These are phyloP conservation scores for Quercus ilex DNA, from an alignment of 306 rosid genomes.

Conservation along the genomic window DNA sequence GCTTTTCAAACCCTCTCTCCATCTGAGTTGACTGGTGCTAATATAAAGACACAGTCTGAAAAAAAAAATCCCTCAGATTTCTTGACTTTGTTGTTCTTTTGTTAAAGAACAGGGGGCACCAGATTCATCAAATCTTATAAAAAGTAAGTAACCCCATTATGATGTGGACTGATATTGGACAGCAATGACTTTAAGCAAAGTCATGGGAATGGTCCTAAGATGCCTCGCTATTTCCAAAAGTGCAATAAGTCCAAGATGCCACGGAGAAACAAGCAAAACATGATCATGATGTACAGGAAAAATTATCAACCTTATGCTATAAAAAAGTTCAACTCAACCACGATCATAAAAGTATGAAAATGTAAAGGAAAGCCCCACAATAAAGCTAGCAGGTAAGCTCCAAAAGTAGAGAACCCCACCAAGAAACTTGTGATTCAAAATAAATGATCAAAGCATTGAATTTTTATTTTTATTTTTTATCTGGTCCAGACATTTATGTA, in stretches of 20 bases:
- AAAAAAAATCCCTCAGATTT: neutral
- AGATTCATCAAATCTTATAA: conserved; percentile 1
- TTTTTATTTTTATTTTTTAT: too few relatives aligned
- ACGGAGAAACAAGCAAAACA: neutral
- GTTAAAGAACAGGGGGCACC: neutral
- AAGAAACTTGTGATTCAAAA: too few relatives aligned
- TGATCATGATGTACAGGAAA: too few relatives aligned
- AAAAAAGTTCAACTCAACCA: too few relatives aligned
- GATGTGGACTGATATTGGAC: neutral
- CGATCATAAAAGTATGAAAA: too few relatives aligned
- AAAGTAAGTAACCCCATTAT: neutral
- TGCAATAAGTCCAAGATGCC: neutral
- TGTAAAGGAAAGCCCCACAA: too few relatives aligned
- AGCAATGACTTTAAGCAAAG: neutral
- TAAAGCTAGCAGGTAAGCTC: too few relatives aligned
- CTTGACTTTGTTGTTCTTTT: neutral
- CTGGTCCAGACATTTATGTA: too few relatives aligned
- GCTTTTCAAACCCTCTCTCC: neutral
- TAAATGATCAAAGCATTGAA: too few relatives aligned
- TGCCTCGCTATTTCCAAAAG: neutral
- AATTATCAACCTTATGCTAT: too few relatives aligned
- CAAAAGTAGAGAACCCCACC: too few relatives aligned
- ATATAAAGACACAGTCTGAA: neutral
- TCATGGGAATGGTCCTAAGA: neutral
- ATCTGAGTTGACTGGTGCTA: neutral